Conservation (phyloP, 768 basidiomycete genomes). For the Macrolepiota dolichaula region DNA sequence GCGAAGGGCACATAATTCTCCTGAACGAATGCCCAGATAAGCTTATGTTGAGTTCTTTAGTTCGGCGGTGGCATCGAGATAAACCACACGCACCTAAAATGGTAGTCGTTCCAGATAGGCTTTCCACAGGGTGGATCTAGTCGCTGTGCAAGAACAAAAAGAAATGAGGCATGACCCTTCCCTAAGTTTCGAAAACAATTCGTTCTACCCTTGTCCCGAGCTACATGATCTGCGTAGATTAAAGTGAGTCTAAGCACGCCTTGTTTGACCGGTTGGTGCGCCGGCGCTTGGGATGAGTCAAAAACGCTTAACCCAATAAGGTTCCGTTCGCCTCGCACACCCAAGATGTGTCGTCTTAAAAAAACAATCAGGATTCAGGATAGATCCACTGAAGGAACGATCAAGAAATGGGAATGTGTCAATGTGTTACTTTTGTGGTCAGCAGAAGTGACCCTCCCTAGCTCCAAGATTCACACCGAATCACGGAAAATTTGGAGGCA, state of each 20-base stretch:
- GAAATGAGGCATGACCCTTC: conserved; percentile 1
- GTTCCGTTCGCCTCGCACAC: background rate
- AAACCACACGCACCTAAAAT: conserved; percentile 9
- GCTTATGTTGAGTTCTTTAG: background rate
- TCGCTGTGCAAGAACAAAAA: conserved; percentile 7
- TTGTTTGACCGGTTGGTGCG: conserved; percentile 2
- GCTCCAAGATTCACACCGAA: background rate
- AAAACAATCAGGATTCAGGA: background rate
- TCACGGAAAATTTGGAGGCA: background rate
- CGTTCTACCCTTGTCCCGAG: background rate
- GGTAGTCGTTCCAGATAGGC: conserved; percentile 5
- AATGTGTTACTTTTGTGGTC: background rate
- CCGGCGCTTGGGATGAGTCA: background rate
- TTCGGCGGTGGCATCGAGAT: background rate
- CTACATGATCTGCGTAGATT: background rate
- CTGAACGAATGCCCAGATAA: background rate
- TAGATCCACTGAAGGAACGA: background rate
- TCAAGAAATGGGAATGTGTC: background rate
- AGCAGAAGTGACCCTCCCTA: background rate
- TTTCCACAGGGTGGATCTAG: conserved; percentile 7
- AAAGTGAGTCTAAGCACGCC: background rate
- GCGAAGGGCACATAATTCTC: background rate
- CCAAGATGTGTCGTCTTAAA: background rate
- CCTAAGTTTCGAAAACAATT: background rate
- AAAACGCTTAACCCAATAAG: background rate